Evolutionary conservation across 2,329 filamentous ascomycete species (phyloP).

Genomic region (Fusarium luffae): DNA sequence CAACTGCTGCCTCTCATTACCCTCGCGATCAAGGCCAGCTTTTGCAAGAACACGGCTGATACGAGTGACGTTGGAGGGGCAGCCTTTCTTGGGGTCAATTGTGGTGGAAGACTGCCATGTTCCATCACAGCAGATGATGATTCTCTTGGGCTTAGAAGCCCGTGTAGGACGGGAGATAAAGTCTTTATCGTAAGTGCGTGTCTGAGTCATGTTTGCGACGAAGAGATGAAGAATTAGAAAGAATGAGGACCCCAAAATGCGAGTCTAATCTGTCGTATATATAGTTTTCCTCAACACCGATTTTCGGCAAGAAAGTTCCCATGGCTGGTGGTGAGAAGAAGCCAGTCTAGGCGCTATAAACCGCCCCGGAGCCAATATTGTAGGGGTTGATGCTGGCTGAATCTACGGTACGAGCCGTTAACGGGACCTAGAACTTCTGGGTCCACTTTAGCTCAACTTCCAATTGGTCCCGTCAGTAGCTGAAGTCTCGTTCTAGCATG

Average conservation of each 20-base stretch:
- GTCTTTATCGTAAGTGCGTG: conserved; percentile 10
- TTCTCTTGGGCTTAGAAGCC: conserved; percentile 12
- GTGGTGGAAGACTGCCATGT: conserved; percentile 44
- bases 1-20: conserved; percentile 45
- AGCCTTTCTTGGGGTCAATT: conserved; percentile 28
- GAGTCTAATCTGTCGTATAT: not conserved
- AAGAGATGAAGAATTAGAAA: not conserved
- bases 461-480: not conserved
- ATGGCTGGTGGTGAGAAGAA: not conserved
- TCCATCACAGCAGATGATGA: conserved; percentile 50
- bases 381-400: not conserved
- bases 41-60: conserved; percentile 43
- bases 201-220: not conserved
- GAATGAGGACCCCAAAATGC: not conserved
- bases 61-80: conserved; percentile 47
- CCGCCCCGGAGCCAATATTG: not conserved
- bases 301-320: not conserved
- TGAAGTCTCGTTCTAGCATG: not conserved
- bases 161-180: conserved; percentile 1
- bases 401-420: not conserved
- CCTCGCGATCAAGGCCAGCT: conserved; percentile 30
- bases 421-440: not conserved
- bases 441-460: not conserved
- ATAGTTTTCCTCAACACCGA: not conserved
- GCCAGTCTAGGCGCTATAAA: not conserved